Evolutionary conservation across 495 filamentous ascomycete species (phyloP).

Genomic region (Aspergillus sclerotiicarbonarius): DNA sequence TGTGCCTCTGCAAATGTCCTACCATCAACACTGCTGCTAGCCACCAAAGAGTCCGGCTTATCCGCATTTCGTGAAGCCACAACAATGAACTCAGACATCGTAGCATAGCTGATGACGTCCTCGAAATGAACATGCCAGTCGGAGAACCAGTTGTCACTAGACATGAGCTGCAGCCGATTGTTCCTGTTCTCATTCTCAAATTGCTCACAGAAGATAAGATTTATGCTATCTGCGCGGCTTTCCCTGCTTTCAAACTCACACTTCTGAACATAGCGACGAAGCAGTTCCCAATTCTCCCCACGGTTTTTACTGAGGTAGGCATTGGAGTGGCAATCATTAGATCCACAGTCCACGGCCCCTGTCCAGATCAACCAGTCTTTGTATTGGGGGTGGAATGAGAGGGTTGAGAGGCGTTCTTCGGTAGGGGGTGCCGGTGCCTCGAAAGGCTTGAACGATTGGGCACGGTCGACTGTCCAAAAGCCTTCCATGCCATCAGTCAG

Average conservation of each 20-base stretch:
- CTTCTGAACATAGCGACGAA: slow-evolving; percentile 64
- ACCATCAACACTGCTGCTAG: slow-evolving; percentile 81
- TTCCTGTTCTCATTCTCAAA: slow-evolving; percentile 57
- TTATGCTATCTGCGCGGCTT: slow-evolving; percentile 54
- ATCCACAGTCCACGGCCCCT: slow-evolving; percentile 59
- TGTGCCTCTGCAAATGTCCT: slow-evolving; percentile 74
- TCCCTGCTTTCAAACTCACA: slow-evolving; percentile 80
- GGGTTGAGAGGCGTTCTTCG: slow-evolving; percentile 43
- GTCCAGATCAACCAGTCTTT: slow-evolving; percentile 90
- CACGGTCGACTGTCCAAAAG: slow-evolving; percentile 76
- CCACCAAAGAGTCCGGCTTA: slow-evolving; percentile 66
- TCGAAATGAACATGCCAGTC: slow-evolving; percentile 55
- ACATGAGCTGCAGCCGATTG: slow-evolving; percentile 65
- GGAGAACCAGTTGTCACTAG: slow-evolving; percentile 73
- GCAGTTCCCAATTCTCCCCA: slow-evolving; percentile 69
- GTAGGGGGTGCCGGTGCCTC: slow-evolving; percentile 50
- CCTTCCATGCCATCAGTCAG: slow-evolving; percentile 65
- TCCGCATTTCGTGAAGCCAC: slow-evolving; percentile 69
- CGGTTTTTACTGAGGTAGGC: slow-evolving; percentile 72
- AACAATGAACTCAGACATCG: slow-evolving; percentile 92
- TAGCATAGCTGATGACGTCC: slow-evolving; percentile 81
- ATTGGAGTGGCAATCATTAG: slow-evolving; percentile 59
- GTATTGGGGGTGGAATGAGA: slow-evolving; percentile 77
- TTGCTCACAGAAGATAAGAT: slow-evolving; percentile 81
- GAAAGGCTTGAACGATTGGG: slow-evolving; percentile 64